phyloP scores from a whole-genome alignment of 768 basidiomycete species.

The Suillus bovinus region DNA sequence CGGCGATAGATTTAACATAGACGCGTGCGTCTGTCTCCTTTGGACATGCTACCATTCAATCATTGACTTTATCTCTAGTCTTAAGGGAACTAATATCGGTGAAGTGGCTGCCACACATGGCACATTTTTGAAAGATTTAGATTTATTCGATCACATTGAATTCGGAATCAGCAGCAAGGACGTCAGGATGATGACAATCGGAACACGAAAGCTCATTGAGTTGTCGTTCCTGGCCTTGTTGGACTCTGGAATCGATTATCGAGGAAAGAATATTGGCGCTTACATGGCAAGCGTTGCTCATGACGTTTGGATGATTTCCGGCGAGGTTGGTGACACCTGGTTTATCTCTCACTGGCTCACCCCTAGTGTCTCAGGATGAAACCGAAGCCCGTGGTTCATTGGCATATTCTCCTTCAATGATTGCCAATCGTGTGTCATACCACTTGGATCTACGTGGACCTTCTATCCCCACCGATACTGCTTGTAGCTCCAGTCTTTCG shows the following conservation, averaged over 20 bases:
- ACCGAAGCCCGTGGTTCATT: constrained; percentile 36
- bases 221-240: background rate
- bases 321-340: constrained; percentile 10
- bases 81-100: background rate
- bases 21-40: no score
- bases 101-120: background rate
- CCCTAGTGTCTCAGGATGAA: constrained; percentile 24
- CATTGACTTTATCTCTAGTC: no score
- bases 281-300: constrained; percentile 13
- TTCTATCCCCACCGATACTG: constrained; percentile 50
- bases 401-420: constrained; percentile 33
- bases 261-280: background rate
- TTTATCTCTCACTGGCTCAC: background rate
- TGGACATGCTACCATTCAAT: no score
- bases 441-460: constrained; percentile 43
- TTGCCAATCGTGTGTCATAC: constrained; percentile 40
- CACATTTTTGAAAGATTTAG: no score
- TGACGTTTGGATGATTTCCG: constrained; percentile 25
- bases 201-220: no score
- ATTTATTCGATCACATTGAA: no score
- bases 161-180: background rate
- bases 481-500: constrained; percentile 49
- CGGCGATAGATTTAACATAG: no score
- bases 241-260: background rate
- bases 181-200: no score